Evolutionary conservation across 148 eudicot species (phyloP).

Genomic region (Rheum nobile): DNA sequence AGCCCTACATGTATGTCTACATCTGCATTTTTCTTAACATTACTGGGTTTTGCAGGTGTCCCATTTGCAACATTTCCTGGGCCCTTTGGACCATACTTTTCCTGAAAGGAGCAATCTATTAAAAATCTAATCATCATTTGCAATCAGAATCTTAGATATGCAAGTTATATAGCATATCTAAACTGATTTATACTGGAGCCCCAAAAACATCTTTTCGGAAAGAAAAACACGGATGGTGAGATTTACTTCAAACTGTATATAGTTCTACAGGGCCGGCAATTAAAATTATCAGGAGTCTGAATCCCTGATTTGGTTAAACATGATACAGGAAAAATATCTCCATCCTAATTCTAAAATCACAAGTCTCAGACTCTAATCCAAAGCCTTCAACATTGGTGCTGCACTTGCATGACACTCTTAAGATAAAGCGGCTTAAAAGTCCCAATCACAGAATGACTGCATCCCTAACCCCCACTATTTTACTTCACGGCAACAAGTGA

Average conservation of each 20-base stretch:
- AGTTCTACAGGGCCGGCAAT: background rate
- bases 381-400: background rate
- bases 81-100: slow-evolving; percentile 95
- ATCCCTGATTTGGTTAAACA: background rate
- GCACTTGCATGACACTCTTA: background rate
- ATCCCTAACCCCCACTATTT: background rate
- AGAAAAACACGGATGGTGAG: background rate
- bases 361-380: background rate
- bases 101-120: slow-evolving; percentile 28
- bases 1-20: slow-evolving; percentile 81
- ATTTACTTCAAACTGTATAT: background rate
- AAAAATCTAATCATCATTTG: background rate
- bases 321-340: background rate
- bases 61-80: slow-evolving; percentile 48
- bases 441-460: background rate
- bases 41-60: slow-evolving; percentile 36
- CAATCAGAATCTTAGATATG: background rate
- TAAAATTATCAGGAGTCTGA: background rate
- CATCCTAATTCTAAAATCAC: background rate
- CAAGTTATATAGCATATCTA: background rate
- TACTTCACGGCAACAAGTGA: background rate
- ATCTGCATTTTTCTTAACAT: slow-evolving; percentile 58
- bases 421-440: too few relatives aligned
- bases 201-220: background rate
- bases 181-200: background rate